Evolutionary conservation across 2,329 filamentous ascomycete species (phyloP), one percentile per base, ranked within the genome.

Genomic region (Microdochium paspali): DNA sequence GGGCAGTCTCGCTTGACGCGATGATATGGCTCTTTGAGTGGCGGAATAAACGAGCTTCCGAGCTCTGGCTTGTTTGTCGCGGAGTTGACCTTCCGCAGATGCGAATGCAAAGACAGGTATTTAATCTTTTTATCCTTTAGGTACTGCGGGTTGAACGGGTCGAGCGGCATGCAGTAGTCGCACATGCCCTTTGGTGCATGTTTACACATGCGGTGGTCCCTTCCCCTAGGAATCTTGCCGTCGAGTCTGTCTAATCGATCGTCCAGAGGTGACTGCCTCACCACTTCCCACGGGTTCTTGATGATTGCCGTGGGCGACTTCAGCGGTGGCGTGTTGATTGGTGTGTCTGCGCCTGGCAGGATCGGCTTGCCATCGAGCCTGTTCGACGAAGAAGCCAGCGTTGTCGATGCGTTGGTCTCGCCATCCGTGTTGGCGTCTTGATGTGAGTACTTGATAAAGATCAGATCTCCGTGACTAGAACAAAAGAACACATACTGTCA

Each of bases 121-220:
- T 98, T 98, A 76, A 98, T 96, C 76, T 96, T 96, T 74, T 91
- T 94, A 58, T 98, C 91, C 25, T 81, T 80, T 18, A 98, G 77
- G 58, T 96, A 96, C 48, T 82, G 82, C n/a, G 85, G 66, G 60
- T 94, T 84, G 66, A 95, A 98, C 1, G 93, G 93, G 61, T 98
- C 93, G 45, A 97, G 70, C 0, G 94, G 94, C 80, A 95, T 95
- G 70, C 93, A 98, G 68, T 96, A 94, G 68, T 98, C 93, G 67
- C 93, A 98, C 93, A 98, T 98, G 64, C 93, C 93, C 68, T 95
- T 97, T 46, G 86, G 84, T 1, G 91, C 91, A 64, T 98, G 93
- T 52, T 88, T 84, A 70, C 93, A 98, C 90, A 98, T 63, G 20
- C 58, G 59, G 13, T 44, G 42, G 44, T 62, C 60, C 42, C 57